Conservation (phyloP, 2,329 filamentous ascomycete species). For the Seiridium unicorne region DNA sequence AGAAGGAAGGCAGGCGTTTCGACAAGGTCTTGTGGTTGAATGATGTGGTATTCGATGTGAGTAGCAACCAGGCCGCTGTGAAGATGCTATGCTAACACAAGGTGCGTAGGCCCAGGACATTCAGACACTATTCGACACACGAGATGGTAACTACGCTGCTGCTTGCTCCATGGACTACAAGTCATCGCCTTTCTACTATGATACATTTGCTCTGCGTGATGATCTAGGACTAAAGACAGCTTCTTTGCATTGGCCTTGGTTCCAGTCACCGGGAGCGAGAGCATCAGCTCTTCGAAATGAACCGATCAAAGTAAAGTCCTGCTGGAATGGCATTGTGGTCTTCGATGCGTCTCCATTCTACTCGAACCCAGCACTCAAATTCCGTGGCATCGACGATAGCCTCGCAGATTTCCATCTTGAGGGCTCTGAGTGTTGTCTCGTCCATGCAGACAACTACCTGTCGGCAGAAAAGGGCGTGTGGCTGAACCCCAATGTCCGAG, state of each 20-base stretch:
- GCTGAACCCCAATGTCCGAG: conserved; percentile 54
- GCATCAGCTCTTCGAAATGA: conserved; percentile 46
- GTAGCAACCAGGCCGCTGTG: conserved; percentile 12
- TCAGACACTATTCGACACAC: conserved; percentile 51
- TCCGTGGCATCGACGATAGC: conserved; percentile 61
- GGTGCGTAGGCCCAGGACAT: conserved; percentile 42
- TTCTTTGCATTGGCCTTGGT: conserved; percentile 59
- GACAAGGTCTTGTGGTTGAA: conserved; percentile 60
- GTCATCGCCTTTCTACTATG: conserved; percentile 52
- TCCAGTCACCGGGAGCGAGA: conserved; percentile 39
- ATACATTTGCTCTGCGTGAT: conserved; percentile 61
- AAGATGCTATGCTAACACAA: not conserved
- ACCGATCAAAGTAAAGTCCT: conserved; percentile 60
- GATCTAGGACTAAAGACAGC: conserved; percentile 48
- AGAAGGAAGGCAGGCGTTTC: conserved; percentile 46
- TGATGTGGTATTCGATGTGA: conserved; percentile 57
- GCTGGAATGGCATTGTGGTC: conserved; percentile 64
- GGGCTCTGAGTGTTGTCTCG: conserved; percentile 62
- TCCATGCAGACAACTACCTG: conserved; percentile 56
- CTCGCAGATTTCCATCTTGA: conserved; percentile 54
- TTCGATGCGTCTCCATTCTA: conserved; percentile 48
- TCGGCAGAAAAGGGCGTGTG: conserved; percentile 43
- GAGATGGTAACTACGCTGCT: conserved; percentile 54
- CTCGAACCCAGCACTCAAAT: conserved; percentile 43
- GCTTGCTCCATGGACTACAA: conserved; percentile 61